These are phyloP conservation scores for Venturia effusa DNA, from an alignment of 2,329 filamentous ascomycete genomes.

Conservation along the genomic window DNA sequence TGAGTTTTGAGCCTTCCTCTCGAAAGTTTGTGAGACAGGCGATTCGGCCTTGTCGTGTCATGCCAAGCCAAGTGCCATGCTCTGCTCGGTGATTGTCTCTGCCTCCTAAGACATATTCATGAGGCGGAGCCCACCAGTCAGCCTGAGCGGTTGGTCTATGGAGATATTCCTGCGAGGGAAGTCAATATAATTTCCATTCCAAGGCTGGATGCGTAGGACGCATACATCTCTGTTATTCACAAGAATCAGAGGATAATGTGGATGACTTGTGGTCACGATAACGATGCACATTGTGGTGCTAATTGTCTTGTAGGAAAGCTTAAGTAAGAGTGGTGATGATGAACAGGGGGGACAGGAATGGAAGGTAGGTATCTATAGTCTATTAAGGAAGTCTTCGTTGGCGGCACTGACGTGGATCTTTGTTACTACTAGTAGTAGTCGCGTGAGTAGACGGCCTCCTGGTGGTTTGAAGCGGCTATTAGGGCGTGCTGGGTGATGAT, in stretches of 20 bases:
- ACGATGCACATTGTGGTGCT: conserved; percentile 35
- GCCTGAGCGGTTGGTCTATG: conserved; percentile 48
- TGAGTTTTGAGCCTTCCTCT: conserved; percentile 35
- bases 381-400: neutral
- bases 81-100: conserved; percentile 49
- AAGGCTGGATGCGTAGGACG: neutral
- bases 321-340: neutral
- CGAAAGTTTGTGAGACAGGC: conserved; percentile 56
- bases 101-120: conserved; percentile 47
- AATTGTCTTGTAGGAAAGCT: neutral
- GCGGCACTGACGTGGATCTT: neutral
- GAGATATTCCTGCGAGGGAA: conserved; percentile 43
- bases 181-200: neutral
- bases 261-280: conserved; percentile 37
- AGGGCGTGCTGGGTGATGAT: neutral
- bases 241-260: conserved; percentile 39
- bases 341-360: neutral
- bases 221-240: conserved; percentile 39
- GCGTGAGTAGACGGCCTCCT: neutral
- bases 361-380: neutral
- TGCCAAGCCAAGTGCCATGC: conserved; percentile 54
- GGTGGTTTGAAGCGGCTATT: neutral
- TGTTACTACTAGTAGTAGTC: no score
- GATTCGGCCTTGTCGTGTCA: conserved; percentile 49
- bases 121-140: conserved; percentile 48